Evolutionary conservation across 2,329 filamentous ascomycete species (phyloP), one percentile per base, ranked within the genome.

Genomic region (Diaporthe ampelina): DNA sequence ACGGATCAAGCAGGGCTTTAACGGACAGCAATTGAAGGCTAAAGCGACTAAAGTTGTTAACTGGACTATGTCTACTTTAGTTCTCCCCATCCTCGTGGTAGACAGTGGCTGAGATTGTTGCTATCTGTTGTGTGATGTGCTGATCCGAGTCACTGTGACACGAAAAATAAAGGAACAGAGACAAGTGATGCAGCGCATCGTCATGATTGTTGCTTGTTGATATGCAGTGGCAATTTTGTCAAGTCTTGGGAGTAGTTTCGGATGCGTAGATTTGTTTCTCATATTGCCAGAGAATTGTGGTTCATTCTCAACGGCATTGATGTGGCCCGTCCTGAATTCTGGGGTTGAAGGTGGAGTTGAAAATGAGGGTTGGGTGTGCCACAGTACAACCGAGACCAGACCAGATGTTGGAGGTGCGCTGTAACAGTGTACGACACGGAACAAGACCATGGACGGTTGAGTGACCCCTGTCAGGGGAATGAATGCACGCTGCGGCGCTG

Each of bases 401-500:
- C n/a, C n/a, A n/a, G n/a, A n/a, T n/a, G n/a, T n/a, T n/a, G n/a
- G n/a, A 43, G 40, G 29, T 40, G 37, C 9, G 35, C 11, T 10
- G 35, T 37, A 37, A 11, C 35, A 37, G 10, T 11, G 35, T 37
- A n/a, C n/a, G n/a, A n/a, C n/a, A n/a, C n/a, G n/a, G n/a, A n/a
- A n/a, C n/a, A n/a, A n/a, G n/a, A n/a, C n/a, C n/a, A n/a, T n/a
- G n/a, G n/a, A n/a, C n/a, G n/a, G n/a, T n/a, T n/a, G n/a, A n/a
- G n/a, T 19, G 45, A 67, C 37, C 61, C 61, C 21, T 67, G 45
- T 52, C 43, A 67, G 61, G 61, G 45, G 61, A 32, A 24, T 24
- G 13, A n/a, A n/a, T n/a, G n/a, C 50, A 29, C 11, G 24, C n/a
- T 21, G 57, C 4, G 32, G 21, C 52, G 24, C 52, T 32, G 17